Evolutionary conservation across 163 green algal genomes (phyloP).

Genomic region (Scenedesmus sp.): DNA sequence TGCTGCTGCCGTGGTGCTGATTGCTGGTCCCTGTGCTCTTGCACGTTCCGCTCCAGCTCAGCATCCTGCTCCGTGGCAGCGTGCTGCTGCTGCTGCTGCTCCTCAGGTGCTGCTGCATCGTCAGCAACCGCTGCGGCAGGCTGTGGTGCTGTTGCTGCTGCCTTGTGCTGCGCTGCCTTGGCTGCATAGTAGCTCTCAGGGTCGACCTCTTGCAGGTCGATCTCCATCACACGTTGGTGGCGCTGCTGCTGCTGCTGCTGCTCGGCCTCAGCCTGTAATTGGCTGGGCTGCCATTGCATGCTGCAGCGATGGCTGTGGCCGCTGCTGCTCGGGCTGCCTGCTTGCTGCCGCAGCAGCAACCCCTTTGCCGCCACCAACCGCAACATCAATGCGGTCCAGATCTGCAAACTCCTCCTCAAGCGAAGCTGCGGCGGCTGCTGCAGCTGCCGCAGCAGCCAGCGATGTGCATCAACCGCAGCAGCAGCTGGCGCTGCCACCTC

Average conservation of each 20-base stretch:
- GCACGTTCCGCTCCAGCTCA: not conserved
- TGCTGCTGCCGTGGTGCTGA: not conserved
- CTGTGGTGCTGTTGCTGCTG: conserved; percentile 14
- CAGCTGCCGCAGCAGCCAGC: conserved; percentile 1
- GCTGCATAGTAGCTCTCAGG: conserved; percentile 27
- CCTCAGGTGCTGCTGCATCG: not conserved
- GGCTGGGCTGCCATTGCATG: not conserved
- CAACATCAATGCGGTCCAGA: conserved; percentile 4
- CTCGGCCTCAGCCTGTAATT: not conserved
- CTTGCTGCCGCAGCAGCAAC: not conserved
- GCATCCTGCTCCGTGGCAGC: conserved; percentile 24
- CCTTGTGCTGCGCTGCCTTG: not conserved
- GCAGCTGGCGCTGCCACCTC: conserved; percentile 10
- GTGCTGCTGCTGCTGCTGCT: conserved; percentile 28
- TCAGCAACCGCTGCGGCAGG: not conserved
- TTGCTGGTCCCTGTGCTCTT: not conserved
- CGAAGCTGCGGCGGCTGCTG: not conserved
- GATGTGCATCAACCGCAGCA: not conserved
- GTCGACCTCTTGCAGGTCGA: conserved; percentile 10
- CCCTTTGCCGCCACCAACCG: not conserved
- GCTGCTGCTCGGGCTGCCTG: not conserved
- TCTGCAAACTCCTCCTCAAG: conserved; percentile 40
- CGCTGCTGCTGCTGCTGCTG: conserved; percentile 21
- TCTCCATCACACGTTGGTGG: not conserved
- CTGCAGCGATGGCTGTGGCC: not conserved